Evolutionary conservation across 306 rosid genomes (phyloP).

Genomic region (Lathyrus tuberosus): DNA sequence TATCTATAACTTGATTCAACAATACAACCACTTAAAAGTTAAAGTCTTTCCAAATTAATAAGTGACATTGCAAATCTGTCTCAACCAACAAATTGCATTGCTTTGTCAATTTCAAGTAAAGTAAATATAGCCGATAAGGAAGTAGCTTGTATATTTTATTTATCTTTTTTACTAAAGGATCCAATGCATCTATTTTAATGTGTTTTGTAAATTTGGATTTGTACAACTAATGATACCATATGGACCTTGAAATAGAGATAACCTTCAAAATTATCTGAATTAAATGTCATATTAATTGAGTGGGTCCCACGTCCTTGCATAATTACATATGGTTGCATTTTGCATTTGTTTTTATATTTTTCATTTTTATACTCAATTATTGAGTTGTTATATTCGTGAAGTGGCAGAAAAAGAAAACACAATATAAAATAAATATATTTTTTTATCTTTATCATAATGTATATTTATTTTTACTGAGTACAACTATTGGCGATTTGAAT

Average conservation of each 20-base stretch:
- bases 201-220: slow-evolving; percentile 23
- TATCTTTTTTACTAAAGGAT: too few relatives aligned
- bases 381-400: slow-evolving; percentile 49
- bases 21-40: too few relatives aligned
- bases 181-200: neutral
- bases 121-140: too few relatives aligned
- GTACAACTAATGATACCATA: slow-evolving; percentile 32
- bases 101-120: too few relatives aligned
- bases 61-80: too few relatives aligned
- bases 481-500: too few relatives aligned
- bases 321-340: slow-evolving; percentile 49
- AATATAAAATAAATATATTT: slow-evolving; percentile 9
- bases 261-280: slow-evolving; percentile 57
- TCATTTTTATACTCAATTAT: slow-evolving; percentile 54
- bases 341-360: slow-evolving; percentile 47
- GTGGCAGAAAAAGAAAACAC: neutral
- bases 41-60: too few relatives aligned
- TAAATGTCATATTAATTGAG: slow-evolving; percentile 56
- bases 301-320: slow-evolving; percentile 49
- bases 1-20: too few relatives aligned
- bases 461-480: too few relatives aligned
- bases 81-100: too few relatives aligned
- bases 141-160: too few relatives aligned
- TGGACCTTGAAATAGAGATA: slow-evolving; percentile 30
- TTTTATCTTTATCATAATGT: too few relatives aligned